These are phyloP conservation scores for Penstemon newberryi DNA, from an alignment of 257 asterid genomes.

Conservation along the genomic window DNA sequence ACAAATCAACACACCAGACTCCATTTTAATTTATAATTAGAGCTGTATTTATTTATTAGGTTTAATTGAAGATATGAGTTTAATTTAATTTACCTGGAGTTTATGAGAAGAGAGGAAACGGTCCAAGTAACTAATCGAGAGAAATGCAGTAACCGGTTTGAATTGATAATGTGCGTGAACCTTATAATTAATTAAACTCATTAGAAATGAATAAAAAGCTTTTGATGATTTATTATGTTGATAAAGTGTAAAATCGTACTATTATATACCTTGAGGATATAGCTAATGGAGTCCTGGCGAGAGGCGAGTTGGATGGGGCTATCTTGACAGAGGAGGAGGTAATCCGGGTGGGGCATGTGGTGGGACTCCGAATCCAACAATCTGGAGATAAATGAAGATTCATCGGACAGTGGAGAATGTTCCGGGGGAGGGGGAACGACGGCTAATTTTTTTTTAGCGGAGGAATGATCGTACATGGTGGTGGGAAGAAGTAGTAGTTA, in stretches of 20 bases:
- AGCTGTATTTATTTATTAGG: neutral
- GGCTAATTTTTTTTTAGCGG: constrained; percentile 20
- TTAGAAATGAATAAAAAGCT: too few species aligned
- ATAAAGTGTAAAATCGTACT: neutral
- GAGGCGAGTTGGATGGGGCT: constrained; percentile 30
- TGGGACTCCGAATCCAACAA: constrained; percentile 45
- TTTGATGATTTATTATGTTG: too few species aligned
- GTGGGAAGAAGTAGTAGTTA: constrained; percentile 1
- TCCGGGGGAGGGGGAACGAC: neutral
- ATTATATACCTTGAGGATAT: constrained; percentile 50
- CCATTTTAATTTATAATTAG: neutral
- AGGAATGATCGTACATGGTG: constrained; percentile 34
- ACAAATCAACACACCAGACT: neutral
- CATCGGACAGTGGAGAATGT: constrained; percentile 24
- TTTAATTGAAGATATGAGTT: neutral
- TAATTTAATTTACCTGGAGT: constrained; percentile 16
- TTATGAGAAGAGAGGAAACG: constrained; percentile 34
- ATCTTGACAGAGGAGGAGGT: constrained; percentile 31
- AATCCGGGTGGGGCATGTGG: constrained; percentile 41
- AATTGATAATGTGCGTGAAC: constrained; percentile 46
- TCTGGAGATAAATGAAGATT: constrained; percentile 31
- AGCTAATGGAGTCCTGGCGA: constrained; percentile 57
- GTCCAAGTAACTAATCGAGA: constrained; percentile 55
- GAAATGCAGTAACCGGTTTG: constrained; percentile 54
- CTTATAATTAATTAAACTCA: constrained; percentile 17